Base-by-base conservation (phyloP, 1,139 yeast species). In the Pichia terricola region DNA sequence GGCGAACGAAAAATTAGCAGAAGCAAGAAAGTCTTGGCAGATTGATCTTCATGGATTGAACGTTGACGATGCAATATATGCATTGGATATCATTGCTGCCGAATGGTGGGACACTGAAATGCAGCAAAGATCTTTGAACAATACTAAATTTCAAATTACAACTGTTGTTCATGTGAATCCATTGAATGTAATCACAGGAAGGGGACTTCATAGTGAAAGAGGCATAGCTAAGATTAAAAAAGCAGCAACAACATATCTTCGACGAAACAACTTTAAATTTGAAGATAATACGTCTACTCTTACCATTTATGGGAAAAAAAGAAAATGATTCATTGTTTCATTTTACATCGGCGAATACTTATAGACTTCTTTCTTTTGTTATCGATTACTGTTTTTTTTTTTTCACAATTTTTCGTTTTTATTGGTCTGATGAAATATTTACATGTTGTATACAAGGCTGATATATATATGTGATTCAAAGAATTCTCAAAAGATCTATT, bases 201-300 rank as follows among this genome's bases (percentile, higher is more conserved):
- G 83, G 47, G 87, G 87, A 0, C 54, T 78, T 10, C 87, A 80
- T 57, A 77, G 84, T 33, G 61, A 53, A 1, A 73, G 72, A 11
- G 82, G 82, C 1, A 58, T 63, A 2, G 65, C 79, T 0, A 69
- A 63, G 45, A 68, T 79, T 33, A 67, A 67, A 48, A 57, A 54
- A 4, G 58, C 66, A 6, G 73, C 77, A 4, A 56, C 62, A 35
- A 63, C 59, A 27, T 62, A 61, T 45, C 63, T 80, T 31, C 51
- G 47, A 7, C 48, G 51, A 2, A 56, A 61, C 9, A 56, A 57
- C 3, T 79, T 65, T 51, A 45, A 68, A 2, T 76, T 60, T 50
- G 67, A 67, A 4, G 82, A 77, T 49, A 58, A 62, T 11, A 54
- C 62, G 1, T 73, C 81, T 1, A 64, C 65, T n/a, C 72, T 69